Conservation (phyloP, 768 basidiomycete genomes). For the Rhodosporidiobolus odoratus region DNA sequence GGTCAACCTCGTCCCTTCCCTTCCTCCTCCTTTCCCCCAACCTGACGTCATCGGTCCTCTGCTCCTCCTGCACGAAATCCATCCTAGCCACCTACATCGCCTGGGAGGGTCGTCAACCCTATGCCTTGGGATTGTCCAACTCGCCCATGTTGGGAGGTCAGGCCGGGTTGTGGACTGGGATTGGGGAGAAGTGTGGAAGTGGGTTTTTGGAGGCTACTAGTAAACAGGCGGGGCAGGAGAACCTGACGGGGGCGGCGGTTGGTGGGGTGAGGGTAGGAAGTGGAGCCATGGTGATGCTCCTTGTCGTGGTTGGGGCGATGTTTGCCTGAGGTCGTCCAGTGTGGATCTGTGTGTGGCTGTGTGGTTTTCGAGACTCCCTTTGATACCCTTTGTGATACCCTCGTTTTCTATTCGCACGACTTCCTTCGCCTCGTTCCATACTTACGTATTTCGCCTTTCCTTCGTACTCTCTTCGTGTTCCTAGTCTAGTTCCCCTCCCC, state of each 20-base stretch:
- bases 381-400: neutral
- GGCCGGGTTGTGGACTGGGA: slow-evolving; percentile 58
- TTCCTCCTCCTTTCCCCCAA: slow-evolving; percentile 70
- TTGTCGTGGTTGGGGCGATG: neutral
- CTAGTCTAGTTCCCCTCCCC: too few relatives aligned
- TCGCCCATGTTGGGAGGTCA: slow-evolving; percentile 67
- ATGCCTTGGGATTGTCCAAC: slow-evolving; percentile 62
- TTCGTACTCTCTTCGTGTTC: too few relatives aligned
- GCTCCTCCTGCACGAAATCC: slow-evolving; percentile 73
- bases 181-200: slow-evolving; percentile 62
- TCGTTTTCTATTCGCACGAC: neutral
- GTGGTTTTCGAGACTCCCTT: neutral
- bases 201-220: slow-evolving; percentile 48
- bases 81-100: slow-evolving; percentile 69
- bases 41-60: slow-evolving; percentile 57
- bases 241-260: slow-evolving; percentile 27
- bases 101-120: slow-evolving; percentile 66
- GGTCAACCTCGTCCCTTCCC: slow-evolving; percentile 54
- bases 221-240: slow-evolving; percentile 29
- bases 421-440: too few relatives aligned
- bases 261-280: neutral
- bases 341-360: neutral
- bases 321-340: neutral
- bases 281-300: neutral
- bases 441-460: too few relatives aligned